Evolutionary conservation across 192 early-diverging fungal species (phyloP), one percentile per base, ranked within the genome.

Genomic region (Backusella macrospora): DNA sequence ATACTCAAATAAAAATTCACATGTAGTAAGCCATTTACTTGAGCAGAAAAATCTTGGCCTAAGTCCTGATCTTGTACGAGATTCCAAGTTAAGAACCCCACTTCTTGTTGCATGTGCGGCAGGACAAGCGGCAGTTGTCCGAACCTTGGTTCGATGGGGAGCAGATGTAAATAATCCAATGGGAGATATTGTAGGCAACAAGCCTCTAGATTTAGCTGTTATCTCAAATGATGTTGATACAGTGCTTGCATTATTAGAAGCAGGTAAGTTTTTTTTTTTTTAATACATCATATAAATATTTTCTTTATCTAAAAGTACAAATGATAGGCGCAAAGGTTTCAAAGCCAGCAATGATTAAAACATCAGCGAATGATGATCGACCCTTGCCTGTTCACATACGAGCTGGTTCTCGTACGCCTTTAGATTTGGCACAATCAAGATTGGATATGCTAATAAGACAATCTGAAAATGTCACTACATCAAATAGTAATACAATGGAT

Each of bases 211-310:
- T 34, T 47, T 80, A n/a, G 79, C 75, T 16, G 79, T 80, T 0
- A 73, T 80, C 37, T 80, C 79, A 8, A 80, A 80, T 45, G 76
- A 62, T 47, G 75, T 80, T 5, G 79, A 80, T 26, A 76, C 74
- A 39, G 75, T 80, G 2, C 29, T 80, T 4, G 75, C 72, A 8
- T 37, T 80, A 40, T 44, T 80, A 62, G 72, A 76, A 43, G 48
- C 75, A 63, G 79, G 79, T 77, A 73, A 23, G 12, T 1, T 59
- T 59, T 12, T 26, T 1, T 59, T 59, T 12, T 8, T 4, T 1
- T 23, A 42, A n/a, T 26, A 47, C 6, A 49, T 37, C 4, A 6
- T 34, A 55, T 26, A 4, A 10, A 55, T 55, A 21, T 13, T 23
- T 23, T 13, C 10, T 21, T n/a, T n/a, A n/a, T n/a, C n/a, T n/a